Evolutionary conservation across 2,329 filamentous ascomycete genomes (phyloP).

Genomic region (Pseudocercospora musae): DNA sequence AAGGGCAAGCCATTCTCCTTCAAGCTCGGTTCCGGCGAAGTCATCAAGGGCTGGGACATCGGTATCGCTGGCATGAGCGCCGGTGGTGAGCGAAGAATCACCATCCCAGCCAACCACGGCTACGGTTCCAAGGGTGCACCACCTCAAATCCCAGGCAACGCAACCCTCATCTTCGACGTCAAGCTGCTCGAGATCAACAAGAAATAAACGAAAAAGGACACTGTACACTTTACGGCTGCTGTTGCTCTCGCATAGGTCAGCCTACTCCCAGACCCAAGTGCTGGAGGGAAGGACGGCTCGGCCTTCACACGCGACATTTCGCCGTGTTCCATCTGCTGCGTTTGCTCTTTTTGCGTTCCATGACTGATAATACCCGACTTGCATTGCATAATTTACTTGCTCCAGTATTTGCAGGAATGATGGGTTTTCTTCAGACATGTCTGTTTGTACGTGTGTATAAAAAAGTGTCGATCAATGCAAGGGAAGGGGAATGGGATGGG

Average conservation of each 20-base stretch:
- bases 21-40: conserved; percentile 89
- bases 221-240: not conserved
- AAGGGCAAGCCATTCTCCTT: conserved; percentile 97
- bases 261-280: conserved; percentile 36
- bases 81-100: conserved; percentile 89
- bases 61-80: conserved; percentile 89
- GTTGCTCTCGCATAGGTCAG: conserved; percentile 12
- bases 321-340: conserved; percentile 7
- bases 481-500: too few relatives aligned
- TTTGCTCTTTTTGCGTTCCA: conserved; percentile 4
- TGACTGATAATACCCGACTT: conserved; percentile 28
- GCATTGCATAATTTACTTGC: conserved; percentile 14
- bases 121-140: conserved; percentile 76
- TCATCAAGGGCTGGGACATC: conserved; percentile 99
- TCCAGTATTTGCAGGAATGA: conserved; percentile 26
- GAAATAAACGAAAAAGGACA: conserved; percentile 10
- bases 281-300: conserved; percentile 37
- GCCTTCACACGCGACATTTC: not conserved
- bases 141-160: conserved; percentile 87
- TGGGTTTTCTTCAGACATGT: conserved; percentile 16
- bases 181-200: conserved; percentile 49
- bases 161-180: conserved; percentile 82
- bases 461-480: not conserved
- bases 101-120: conserved; percentile 79
- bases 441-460: not conserved